Conservation (phyloP, 805 yeast genomes). For the Candida chauliodis region DNA sequence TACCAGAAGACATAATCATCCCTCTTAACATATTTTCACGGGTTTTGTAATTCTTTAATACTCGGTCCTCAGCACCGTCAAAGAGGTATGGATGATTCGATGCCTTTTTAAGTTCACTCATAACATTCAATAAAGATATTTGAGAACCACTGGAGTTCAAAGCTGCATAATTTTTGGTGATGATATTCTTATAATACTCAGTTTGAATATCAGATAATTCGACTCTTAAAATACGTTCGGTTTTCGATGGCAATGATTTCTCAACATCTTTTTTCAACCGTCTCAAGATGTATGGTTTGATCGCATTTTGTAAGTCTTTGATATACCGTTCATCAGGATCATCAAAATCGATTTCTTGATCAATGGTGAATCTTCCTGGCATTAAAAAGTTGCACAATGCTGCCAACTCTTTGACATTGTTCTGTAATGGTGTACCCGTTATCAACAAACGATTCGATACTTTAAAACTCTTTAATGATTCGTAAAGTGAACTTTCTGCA, state of each 20-base stretch:
- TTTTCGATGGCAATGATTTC: slow-evolving; percentile 91
- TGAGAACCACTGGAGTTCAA: slow-evolving; percentile 81
- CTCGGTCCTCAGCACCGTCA: slow-evolving; percentile 86
- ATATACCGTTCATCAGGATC: slow-evolving; percentile 89
- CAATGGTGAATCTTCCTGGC: slow-evolving; percentile 91
- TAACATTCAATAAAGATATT: slow-evolving; percentile 80
- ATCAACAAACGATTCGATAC: slow-evolving; percentile 82
- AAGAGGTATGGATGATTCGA: slow-evolving; percentile 95
- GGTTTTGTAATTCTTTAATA: slow-evolving; percentile 61
- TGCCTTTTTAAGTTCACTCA: slow-evolving; percentile 95
- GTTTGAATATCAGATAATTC: slow-evolving; percentile 95
- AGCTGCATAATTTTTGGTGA: slow-evolving; percentile 89
- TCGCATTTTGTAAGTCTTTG: slow-evolving; percentile 73
- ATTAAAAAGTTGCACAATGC: slow-evolving; percentile 91
- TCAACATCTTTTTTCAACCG: slow-evolving; percentile 96
- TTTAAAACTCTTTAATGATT: slow-evolving; percentile 76
- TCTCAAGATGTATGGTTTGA: slow-evolving; percentile 90
- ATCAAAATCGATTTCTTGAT: slow-evolving; percentile 93
- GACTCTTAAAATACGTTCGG: slow-evolving; percentile 92
- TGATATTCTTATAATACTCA: slow-evolving; percentile 87
- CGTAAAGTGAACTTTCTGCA: slow-evolving; percentile 89
- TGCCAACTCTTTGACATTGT: slow-evolving; percentile 90
- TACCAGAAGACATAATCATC: slow-evolving; percentile 95
- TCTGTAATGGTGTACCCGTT: slow-evolving; percentile 98
- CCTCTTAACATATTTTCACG: slow-evolving; percentile 86